Evolutionary conservation across 768 basidiomycete genomes (phyloP).

Genomic region (Suillus luteus): DNA sequence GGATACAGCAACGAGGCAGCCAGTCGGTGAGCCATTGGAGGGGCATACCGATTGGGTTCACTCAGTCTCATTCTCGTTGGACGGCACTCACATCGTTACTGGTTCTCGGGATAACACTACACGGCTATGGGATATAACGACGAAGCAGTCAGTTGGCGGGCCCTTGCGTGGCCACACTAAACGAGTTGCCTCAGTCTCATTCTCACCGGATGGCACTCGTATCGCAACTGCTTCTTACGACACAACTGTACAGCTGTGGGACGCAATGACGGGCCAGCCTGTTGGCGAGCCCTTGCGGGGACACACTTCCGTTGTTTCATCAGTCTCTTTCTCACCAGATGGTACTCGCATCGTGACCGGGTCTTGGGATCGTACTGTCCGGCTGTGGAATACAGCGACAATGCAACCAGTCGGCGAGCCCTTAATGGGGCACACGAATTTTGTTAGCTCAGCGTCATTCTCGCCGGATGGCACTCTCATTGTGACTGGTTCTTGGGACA

Average conservation of each 20-base stretch:
- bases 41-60: not conserved
- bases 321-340: conserved; percentile 7
- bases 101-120: conserved; percentile 2
- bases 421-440: not conserved
- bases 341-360: conserved; percentile 4
- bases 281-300: not conserved
- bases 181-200: conserved; percentile 2
- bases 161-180: conserved; percentile 4
- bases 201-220: not conserved
- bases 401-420: not conserved
- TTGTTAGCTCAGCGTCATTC: not conserved
- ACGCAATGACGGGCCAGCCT: not conserved
- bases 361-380: not conserved
- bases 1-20: conserved; percentile 24
- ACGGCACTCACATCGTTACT: conserved; percentile 2
- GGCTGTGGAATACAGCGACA: not conserved
- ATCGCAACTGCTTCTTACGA: not conserved
- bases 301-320: not conserved
- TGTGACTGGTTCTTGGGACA: not conserved
- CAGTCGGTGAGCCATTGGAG: conserved; percentile 11
- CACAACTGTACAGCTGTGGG: not conserved
- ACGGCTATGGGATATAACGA: conserved; percentile 8
- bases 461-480: conserved; percentile 1
- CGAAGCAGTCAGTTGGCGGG: not conserved
- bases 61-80: not conserved